Conservation (phyloP, 305 asterid genomes). For the Solanum hybrid region DNA sequence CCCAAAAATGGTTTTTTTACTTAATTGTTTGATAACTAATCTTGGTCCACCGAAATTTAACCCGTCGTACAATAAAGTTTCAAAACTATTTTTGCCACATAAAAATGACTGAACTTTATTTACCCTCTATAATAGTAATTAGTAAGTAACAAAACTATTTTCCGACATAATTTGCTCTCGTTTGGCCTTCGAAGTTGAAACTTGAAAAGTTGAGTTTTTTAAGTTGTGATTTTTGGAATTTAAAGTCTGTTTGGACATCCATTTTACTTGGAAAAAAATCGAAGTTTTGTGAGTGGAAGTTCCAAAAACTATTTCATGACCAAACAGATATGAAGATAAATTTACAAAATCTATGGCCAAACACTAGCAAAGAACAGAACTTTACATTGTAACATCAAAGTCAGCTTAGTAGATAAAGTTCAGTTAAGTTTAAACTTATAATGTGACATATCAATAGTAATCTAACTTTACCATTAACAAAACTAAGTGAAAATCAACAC, state of each 20-base stretch:
- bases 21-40: background rate
- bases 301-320: background rate
- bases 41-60: background rate
- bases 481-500: background rate
- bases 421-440: background rate
- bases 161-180: background rate
- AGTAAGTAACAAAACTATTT: background rate
- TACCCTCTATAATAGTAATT: background rate
- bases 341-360: background rate
- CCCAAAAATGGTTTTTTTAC: background rate
- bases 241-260: background rate
- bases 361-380: background rate
- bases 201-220: accelerated
- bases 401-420: background rate
- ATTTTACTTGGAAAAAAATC: background rate
- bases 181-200: background rate
- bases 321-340: background rate
- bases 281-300: too few relatives aligned
- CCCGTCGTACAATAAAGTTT: background rate
- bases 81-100: background rate
- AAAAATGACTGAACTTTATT: background rate
- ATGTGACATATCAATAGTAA: background rate
- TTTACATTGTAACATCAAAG: background rate
- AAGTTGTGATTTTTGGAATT: background rate
- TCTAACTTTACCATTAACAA: background rate